phyloP scores from a whole-genome alignment of 306 rosid species.

The Cicer bijugum region DNA sequence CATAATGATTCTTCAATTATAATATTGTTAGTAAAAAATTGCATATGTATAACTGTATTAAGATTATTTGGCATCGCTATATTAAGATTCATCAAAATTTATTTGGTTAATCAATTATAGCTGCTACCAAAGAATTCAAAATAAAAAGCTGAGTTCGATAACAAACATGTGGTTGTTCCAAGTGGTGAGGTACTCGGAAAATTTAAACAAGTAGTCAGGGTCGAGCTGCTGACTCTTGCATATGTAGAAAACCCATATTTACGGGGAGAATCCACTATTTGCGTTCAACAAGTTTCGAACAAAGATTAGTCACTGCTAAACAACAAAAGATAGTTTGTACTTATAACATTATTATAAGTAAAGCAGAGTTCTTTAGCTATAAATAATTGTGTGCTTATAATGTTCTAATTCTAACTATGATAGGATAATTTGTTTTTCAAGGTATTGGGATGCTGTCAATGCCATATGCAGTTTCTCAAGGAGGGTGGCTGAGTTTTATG shows the following conservation, averaged over 20 bases:
- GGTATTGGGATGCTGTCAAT: constrained; percentile 81
- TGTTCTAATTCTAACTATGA: not conserved
- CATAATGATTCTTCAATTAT: not conserved
- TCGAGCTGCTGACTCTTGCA: too few relatives aligned
- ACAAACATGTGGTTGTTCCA: too few relatives aligned
- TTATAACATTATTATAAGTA: too few relatives aligned
- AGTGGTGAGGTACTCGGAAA: too few relatives aligned
- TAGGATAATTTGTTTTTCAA: constrained; percentile 5
- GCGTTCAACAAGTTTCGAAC: too few relatives aligned
- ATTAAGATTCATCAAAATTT: not conserved
- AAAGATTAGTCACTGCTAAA: too few relatives aligned
- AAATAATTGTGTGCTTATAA: not conserved
- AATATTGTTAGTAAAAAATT: not conserved
- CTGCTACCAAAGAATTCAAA: not conserved
- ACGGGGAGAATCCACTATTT: too few relatives aligned
- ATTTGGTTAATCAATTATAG: not conserved
- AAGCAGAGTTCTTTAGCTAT: not conserved
- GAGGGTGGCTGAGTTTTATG: constrained; percentile 75
- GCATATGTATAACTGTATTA: not conserved
- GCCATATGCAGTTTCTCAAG: constrained; percentile 75
- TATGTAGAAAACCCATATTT: too few relatives aligned
- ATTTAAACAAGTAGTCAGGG: too few relatives aligned
- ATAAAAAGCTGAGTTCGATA: too few relatives aligned
- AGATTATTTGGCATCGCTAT: not conserved
- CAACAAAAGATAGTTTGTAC: too few relatives aligned